Conservation (phyloP, 2,329 filamentous ascomycete genomes). For the Aspergillus sp. region DNA sequence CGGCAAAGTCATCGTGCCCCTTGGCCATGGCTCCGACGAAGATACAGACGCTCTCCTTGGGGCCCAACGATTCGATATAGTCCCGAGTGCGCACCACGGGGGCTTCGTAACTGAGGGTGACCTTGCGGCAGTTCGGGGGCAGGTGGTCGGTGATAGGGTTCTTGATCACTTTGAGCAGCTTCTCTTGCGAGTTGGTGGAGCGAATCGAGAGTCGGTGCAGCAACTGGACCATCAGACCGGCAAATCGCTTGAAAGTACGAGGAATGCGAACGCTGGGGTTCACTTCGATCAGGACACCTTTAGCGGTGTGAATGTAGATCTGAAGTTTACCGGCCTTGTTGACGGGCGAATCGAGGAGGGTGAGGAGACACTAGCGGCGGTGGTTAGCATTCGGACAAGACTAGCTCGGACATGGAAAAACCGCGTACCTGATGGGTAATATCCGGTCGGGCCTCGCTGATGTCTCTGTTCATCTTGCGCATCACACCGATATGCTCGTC, state of each 20-base stretch:
- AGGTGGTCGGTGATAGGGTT: constrained; percentile 97
- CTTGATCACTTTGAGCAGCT: constrained; percentile 94
- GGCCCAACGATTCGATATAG: constrained; percentile 75
- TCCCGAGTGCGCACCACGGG: constrained; percentile 83
- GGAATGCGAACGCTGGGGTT: constrained; percentile 97
- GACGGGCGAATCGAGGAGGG: constrained; percentile 93
- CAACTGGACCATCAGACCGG: constrained; percentile 96
- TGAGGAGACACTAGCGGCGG: constrained; percentile 77
- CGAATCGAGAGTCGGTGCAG: constrained; percentile 94
- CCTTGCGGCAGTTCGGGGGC: constrained; percentile 94
- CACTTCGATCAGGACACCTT: constrained; percentile 95
- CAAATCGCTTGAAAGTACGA: constrained; percentile 97
- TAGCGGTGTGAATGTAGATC: constrained; percentile 97
- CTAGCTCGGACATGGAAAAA: not conserved
- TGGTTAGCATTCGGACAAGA: constrained; percentile 4
- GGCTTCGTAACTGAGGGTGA: constrained; percentile 93
- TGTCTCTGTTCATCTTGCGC: constrained; percentile 99
- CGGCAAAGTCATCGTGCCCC: constrained; percentile 91
- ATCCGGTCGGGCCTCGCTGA: constrained; percentile 94
- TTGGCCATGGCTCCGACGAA: constrained; percentile 99
- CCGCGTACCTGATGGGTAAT: constrained; percentile 89
- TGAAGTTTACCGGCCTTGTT: constrained; percentile 98
- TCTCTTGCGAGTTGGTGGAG: constrained; percentile 95
- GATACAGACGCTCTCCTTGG: constrained; percentile 92
- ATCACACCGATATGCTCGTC: constrained; percentile 99